Evolutionary conservation across 495 filamentous ascomycete genomes (phyloP), one percentile per base, ranked within the genome.

Genomic region (Penicillium atrosanguineum): DNA sequence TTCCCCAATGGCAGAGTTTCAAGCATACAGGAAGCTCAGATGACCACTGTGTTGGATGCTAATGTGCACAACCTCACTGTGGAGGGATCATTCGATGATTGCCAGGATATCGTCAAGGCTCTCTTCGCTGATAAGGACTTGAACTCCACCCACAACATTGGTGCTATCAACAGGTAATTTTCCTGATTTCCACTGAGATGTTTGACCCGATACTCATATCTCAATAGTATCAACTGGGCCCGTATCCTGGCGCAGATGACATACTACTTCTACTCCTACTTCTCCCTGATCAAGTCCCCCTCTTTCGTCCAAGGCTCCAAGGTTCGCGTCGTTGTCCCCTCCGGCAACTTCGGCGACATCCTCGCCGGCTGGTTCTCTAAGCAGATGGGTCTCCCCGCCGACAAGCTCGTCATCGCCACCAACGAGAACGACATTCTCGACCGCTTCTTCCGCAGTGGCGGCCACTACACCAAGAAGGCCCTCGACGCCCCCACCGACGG

Each of bases 301-400:
- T 38, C 70, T 0, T 72, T 75, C 25, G 78, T 80, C 50, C 71
- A 77, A 34, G 65, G 81, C 1, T 75, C 75, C 15, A 84, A 84
- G 57, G 75, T 96, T 50, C 83, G 89, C 42, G 91, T 89, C 61
- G 87, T 93, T 8, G 86, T 89, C 0, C 94, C 94, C 2, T 89
- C 90, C 3, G 93, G 94, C 12, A 97, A 98, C 79, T 98, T 98
- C 66, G 93, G 92, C n/a, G 86, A 97, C 65, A 87, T 97, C 59
- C 80, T 97, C 3, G 92, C 94, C 0, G 94, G 94, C 40, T 97
- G 88, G 68, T 95, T 96, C 63, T 91, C 92, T 0, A 84, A 85
- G 56, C 79, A 83, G 53, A 96, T 98, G 91, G 94, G 94, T 42
- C 82, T 97, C 0, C 92, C 91, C 20, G 77, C 81, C 3, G 84